A percentile compares a stretch with the other conserved stretches of the same genome.
phyloP scores from a whole-genome alignment of 106 monocot genomes.

The Acorus gramineus region DNA sequence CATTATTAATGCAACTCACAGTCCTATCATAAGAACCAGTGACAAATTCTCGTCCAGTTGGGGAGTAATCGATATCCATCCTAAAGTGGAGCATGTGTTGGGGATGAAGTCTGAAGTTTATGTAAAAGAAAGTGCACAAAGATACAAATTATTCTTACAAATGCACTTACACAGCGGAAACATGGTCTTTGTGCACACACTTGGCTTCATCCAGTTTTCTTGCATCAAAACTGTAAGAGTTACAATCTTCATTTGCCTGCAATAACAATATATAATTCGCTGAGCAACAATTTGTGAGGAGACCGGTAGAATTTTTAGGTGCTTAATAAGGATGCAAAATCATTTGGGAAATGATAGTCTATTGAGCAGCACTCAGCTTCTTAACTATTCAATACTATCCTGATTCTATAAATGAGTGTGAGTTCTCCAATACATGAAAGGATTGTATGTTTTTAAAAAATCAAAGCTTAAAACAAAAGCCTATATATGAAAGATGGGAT shows the following conservation, averaged over 20 bases:
- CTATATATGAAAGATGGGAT: too few relatives aligned
- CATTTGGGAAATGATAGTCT: too few relatives aligned
- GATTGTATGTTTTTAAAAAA: too few relatives aligned
- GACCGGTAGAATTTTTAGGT: too few relatives aligned
- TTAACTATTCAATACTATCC: too few relatives aligned
- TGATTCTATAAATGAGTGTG: too few relatives aligned
- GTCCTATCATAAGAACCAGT: slow-evolving; percentile 99
- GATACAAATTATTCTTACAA: background rate
- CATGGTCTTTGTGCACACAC: slow-evolving; percentile 89
- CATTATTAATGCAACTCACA: slow-evolving; percentile 26
- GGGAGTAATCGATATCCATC: slow-evolving; percentile 99
- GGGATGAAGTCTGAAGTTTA: too few relatives aligned
- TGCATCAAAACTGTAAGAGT: slow-evolving; percentile 85
- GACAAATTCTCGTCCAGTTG: slow-evolving; percentile 95
- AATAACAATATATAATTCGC: background rate
- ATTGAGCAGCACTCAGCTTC: too few relatives aligned
- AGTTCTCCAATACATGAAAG: too few relatives aligned
- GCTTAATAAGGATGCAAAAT: too few relatives aligned
- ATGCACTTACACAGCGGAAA: slow-evolving; percentile 86
- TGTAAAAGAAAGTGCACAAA: background rate
- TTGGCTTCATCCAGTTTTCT: slow-evolving; percentile 91
- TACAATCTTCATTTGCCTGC: slow-evolving; percentile 99
- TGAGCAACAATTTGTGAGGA: too few relatives aligned
- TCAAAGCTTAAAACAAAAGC: too few relatives aligned
- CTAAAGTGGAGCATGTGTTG: slow-evolving; percentile 23